Evolutionary conservation across 768 basidiomycete species (phyloP), one percentile per base, ranked within the genome.

Genomic region (Mycena floridula): DNA sequence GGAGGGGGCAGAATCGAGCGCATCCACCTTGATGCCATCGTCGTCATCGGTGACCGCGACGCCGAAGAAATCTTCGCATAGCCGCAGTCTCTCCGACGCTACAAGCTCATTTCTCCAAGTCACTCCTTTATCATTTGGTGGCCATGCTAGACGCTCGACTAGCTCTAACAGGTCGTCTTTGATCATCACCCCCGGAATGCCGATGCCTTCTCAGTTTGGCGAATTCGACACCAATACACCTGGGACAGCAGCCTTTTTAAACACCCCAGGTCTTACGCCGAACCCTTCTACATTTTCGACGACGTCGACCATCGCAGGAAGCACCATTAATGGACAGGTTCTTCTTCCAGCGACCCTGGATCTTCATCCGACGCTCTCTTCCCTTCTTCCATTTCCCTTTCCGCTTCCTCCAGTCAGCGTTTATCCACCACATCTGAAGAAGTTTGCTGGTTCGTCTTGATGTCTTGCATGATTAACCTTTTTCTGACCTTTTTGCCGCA

Each of bases 351-450:
- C 74, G 1, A 63, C 77, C n/a, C 72, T 90, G 3, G 88, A 86
- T 20, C 77, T 89, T 39, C 81, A 87, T 49, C 74, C 87, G 3
- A 70, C 73, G 0, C 69, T 84, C 16, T 77, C 76, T 37, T 76
- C 82, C 13, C 68, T 76, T 32, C 42, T 40, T 37, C 48, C 9
- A 15, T 25, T 22, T 25, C 48, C 28, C 43, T 49, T 28, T 18
- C 21, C 13, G 36, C 42, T 18, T 4, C 3, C 32, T 3, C 18
- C 32, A 35, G 13, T 35, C 32, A 35, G 18, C 32, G 15, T 35
- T 16, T 16, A 35, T 18, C 32, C 32, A 35, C 32, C 32, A 13
- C 13, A 35, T 18, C 32, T 35, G 15, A 35, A 7, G 18, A 35
- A 13, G 3, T n/a, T n/a, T n/a, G n/a, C n/a, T n/a, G n/a, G n/a